Evolutionary conservation across 805 yeast species (phyloP), one percentile per base, ranked within the genome.

Genomic region (Jamesozyma jinghongensis): DNA sequence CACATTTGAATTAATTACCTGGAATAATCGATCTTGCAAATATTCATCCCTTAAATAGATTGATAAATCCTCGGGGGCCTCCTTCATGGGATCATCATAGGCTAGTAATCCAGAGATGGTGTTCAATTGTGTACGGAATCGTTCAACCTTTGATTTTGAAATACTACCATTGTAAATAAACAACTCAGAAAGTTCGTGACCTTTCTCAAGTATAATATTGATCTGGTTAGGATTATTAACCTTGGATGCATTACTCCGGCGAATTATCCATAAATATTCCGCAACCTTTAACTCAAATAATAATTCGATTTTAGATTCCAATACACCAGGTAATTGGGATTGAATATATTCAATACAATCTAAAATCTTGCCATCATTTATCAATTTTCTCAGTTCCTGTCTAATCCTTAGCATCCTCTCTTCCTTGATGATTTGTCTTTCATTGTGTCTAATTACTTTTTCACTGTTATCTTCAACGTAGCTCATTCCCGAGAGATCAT

Each of bases 31-130:
- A 31, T 59, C 63, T 31, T 57, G 57, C 20, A 58, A 40, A 38
- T 50, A 59, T 20, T 57, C 60, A 4, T 47, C 42, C 2, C 56
- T 45, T 19, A 61, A 35, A 32, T 50, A 56, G 7, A 42, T 40
- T 2, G 55, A 39, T 14, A 59, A 31, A 22, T 56, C 62, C 4
- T 49, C 53, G 17, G 59, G 57, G 4, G 58, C 64, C 26, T 66
- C 69, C 8, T 53, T 56, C 3, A 69, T 54, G 1, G 81, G 80
- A 39, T 75, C 63, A 8, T 69, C 68, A 46, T 70, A 77, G 3
- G 81, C 78, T 35, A 78, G 52, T 22, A 79, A 54, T 3, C 75
- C 63, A 6, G 75, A 73, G 0, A 77, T 62, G 33, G 72, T 70
- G 31, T 66, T 62, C 25, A 79, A 50, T 43, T 62, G 61, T 6